Percentiles rank a stretch among this genome's conserved stretches.
These are phyloP conservation scores for Barnettozyma wickerhamii DNA, from an alignment of 805 yeast species.

Conservation along the genomic window DNA sequence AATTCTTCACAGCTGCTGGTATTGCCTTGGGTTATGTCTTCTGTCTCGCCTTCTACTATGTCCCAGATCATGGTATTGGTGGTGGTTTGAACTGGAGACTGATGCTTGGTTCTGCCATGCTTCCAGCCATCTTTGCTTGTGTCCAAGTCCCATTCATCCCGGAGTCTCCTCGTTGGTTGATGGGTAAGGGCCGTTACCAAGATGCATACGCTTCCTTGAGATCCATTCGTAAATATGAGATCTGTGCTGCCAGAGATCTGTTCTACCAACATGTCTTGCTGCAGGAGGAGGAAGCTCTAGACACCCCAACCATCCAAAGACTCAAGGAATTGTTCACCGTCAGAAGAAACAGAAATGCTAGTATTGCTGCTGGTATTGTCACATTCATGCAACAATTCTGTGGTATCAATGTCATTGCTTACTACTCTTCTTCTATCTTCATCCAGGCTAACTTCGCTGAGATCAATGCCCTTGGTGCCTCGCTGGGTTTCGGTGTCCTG, in stretches of 20 bases:
- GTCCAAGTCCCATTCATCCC: constrained; percentile 64
- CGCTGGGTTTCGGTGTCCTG: constrained; percentile 83
- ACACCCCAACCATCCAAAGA: constrained; percentile 42
- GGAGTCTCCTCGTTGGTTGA: constrained; percentile 74
- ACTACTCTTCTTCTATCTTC: constrained; percentile 77
- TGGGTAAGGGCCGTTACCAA: constrained; percentile 61
- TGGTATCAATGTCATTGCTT: constrained; percentile 85
- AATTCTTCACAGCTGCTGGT: constrained; percentile 70
- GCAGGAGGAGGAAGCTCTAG: constrained; percentile 54
- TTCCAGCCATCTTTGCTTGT: constrained; percentile 60
- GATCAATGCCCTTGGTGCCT: constrained; percentile 64
- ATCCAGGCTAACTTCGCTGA: constrained; percentile 59
- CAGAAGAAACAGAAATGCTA: constrained; percentile 81
- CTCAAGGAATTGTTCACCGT: constrained; percentile 57
- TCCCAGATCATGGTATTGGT: constrained; percentile 33
- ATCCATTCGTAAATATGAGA: constrained; percentile 43
- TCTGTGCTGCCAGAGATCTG: constrained; percentile 66
- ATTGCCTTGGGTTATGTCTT: constrained; percentile 69
- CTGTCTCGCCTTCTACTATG: constrained; percentile 56
- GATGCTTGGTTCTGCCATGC: constrained; percentile 63
- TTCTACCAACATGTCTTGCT: constrained; percentile 65
- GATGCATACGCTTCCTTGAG: constrained; percentile 53
- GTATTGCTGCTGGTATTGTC: constrained; percentile 72
- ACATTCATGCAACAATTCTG: constrained; percentile 92
- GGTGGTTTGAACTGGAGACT: constrained; percentile 61